These are phyloP conservation scores for Sindora glabra DNA, from an alignment of 306 rosid genomes.

Conservation along the genomic window DNA sequence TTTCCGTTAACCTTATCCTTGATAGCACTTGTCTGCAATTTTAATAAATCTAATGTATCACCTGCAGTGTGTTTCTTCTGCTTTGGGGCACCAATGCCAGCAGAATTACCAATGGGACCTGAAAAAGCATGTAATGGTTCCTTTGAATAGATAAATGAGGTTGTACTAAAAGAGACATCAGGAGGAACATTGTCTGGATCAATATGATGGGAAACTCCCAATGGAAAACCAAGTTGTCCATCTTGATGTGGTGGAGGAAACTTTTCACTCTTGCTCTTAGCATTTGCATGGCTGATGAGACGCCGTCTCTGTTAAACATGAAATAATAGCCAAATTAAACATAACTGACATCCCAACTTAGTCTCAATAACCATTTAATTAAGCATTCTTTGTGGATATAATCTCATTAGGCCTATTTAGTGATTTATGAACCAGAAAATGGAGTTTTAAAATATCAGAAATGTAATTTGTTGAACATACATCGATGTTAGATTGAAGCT, in stretches of 20 bases:
- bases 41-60: conserved; percentile 42
- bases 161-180: conserved; percentile 56
- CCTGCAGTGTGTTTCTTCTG: conserved; percentile 50
- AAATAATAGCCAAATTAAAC: too few relatives aligned
- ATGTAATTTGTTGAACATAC: conserved; percentile 38
- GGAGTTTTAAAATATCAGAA: neutral
- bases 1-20: conserved; percentile 61
- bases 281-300: conserved; percentile 72
- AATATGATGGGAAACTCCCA: conserved; percentile 76
- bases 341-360: too few relatives aligned
- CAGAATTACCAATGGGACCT: conserved; percentile 85
- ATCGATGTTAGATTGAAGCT: conserved; percentile 78
- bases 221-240: conserved; percentile 69
- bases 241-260: conserved; percentile 97
- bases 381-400: conserved; percentile 2
- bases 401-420: conserved; percentile 11
- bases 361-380: neutral
- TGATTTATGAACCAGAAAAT: neutral
- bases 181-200: conserved; percentile 70
- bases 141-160: conserved; percentile 54
- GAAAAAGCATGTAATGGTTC: conserved; percentile 75
- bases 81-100: conserved; percentile 46
- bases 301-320: conserved; percentile 70
- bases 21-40: conserved; percentile 18
- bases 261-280: conserved; percentile 96